phyloP scores from a whole-genome alignment of 2,329 filamentous ascomycete species.

The Aspergillus ibericus region DNA sequence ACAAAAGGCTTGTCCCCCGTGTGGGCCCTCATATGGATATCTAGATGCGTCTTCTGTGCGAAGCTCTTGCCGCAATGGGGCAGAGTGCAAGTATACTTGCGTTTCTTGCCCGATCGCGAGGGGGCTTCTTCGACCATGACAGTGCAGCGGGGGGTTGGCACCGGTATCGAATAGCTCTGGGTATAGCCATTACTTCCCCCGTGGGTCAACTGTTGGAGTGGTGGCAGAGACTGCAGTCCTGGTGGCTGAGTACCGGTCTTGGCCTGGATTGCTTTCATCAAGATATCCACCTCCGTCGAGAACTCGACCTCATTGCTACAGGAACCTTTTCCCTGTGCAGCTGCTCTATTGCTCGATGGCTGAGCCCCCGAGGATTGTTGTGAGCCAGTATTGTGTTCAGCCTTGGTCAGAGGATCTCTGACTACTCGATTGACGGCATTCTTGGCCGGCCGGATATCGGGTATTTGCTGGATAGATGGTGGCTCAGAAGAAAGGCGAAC shows the following conservation, averaged over 20 bases:
- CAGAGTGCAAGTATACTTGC: constrained; percentile 73
- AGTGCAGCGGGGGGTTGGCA: constrained; percentile 20
- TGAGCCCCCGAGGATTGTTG: constrained; percentile 9
- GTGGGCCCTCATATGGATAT: constrained; percentile 85
- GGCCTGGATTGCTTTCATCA: constrained; percentile 86
- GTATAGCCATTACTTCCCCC: constrained; percentile 22
- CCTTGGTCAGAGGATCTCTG: constrained; percentile 21
- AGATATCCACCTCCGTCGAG: constrained; percentile 77
- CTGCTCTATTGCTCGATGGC: constrained; percentile 5
- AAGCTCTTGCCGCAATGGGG: constrained; percentile 78
- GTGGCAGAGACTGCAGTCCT: constrained; percentile 34
- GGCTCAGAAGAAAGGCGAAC: constrained; percentile 33
- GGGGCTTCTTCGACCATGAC: constrained; percentile 36
- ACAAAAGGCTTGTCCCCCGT: constrained; percentile 90
- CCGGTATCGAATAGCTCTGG: constrained; percentile 24
- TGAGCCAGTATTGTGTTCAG: constrained; percentile 4
- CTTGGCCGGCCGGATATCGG: constrained; percentile 40
- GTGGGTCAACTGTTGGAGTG: constrained; percentile 37
- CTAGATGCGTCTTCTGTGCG: constrained; percentile 86
- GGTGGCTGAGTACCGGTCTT: constrained; percentile 47
- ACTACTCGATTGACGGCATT: constrained; percentile 34
- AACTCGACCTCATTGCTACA: constrained; percentile 60
- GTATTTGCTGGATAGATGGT: constrained; percentile 35
- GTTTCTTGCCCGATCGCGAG: constrained; percentile 43
- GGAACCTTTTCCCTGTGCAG: constrained; percentile 43